Evolutionary conservation across 2,329 filamentous ascomycete genomes (phyloP).

Genomic region (Zasmidium angulare): DNA sequence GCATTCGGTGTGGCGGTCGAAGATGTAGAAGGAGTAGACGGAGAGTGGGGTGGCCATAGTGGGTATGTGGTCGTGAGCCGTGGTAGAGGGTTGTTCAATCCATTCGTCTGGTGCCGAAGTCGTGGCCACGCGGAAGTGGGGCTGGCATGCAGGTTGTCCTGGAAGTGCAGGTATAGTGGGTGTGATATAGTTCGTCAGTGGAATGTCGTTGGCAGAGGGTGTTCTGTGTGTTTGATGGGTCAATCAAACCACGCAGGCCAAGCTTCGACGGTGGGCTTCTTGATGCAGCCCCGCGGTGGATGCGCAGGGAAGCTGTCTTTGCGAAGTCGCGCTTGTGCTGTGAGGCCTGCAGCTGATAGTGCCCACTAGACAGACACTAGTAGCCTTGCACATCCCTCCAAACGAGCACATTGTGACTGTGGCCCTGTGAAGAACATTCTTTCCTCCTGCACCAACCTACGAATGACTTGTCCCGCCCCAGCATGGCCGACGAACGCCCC

Average conservation of each 20-base stretch:
- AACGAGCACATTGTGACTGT: background rate
- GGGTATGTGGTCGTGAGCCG: background rate
- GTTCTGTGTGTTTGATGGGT: background rate
- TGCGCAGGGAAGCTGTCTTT: background rate
- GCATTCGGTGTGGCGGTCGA: conserved; percentile 97
- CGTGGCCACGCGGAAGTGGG: background rate
- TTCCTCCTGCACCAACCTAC: background rate
- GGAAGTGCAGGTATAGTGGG: conserved; percentile 1
- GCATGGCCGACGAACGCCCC: conserved; percentile 28
- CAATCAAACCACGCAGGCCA: conserved; percentile 1
- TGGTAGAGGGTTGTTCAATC: background rate
- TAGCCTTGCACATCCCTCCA: background rate
- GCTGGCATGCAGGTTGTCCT: background rate
- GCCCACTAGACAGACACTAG: background rate
- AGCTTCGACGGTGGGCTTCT: background rate
- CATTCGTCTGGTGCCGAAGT: background rate
- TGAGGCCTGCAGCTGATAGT: background rate
- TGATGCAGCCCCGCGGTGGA: background rate
- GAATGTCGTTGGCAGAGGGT: background rate
- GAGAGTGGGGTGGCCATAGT: conserved; percentile 60
- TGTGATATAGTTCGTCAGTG: background rate
- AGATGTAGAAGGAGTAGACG: conserved; percentile 98
- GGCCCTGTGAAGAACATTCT: background rate
- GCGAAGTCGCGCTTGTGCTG: background rate
- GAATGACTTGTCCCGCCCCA: background rate